Conservation (phyloP, 2,329 filamentous ascomycete species). For the Pseudogymnoascus sp. region DNA sequence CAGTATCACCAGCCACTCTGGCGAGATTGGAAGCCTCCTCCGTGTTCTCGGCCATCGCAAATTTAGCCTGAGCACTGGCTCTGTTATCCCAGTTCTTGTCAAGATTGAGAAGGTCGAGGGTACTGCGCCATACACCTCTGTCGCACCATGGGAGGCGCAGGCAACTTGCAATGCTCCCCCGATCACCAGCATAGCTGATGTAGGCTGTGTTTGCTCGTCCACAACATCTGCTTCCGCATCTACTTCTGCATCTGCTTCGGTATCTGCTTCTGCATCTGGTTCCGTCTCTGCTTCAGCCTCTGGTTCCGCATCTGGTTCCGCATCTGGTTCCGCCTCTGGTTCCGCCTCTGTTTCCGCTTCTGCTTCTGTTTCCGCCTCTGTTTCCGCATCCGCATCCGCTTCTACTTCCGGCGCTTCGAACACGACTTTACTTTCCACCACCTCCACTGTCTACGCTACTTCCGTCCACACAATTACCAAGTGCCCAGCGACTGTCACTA, state of each 20-base stretch:
- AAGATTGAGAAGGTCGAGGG: constrained; percentile 43
- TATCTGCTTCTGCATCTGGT: neutral
- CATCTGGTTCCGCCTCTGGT: neutral
- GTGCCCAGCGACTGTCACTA: constrained; percentile 30
- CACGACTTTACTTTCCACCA: neutral
- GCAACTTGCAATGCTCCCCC: constrained; percentile 40
- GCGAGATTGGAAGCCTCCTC: constrained; percentile 46
- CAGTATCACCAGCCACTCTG: constrained; percentile 53
- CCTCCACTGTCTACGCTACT: constrained; percentile 14
- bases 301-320: neutral
- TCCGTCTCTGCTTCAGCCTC: neutral
- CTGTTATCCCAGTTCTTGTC: constrained; percentile 60
- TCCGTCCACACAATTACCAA: constrained; percentile 14
- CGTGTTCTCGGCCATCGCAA: constrained; percentile 51
- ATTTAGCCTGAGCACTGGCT: constrained; percentile 58
- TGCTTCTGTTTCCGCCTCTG: neutral
- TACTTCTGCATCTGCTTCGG: neutral
- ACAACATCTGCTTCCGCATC: neutral
- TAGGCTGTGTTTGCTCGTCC: constrained; percentile 14
- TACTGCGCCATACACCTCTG: constrained; percentile 27
- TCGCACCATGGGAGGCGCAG: constrained; percentile 31
- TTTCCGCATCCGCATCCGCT: neutral
- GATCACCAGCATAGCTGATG: constrained; percentile 33
- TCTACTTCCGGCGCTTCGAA: neutral
- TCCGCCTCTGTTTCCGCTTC: neutral